A percentile compares a stretch with the other conserved stretches of the same genome.
These are phyloP conservation scores for Pseudogymnoascus sp. DNA, from an alignment of 2,329 filamentous ascomycete genomes.

Conservation along the genomic window DNA sequence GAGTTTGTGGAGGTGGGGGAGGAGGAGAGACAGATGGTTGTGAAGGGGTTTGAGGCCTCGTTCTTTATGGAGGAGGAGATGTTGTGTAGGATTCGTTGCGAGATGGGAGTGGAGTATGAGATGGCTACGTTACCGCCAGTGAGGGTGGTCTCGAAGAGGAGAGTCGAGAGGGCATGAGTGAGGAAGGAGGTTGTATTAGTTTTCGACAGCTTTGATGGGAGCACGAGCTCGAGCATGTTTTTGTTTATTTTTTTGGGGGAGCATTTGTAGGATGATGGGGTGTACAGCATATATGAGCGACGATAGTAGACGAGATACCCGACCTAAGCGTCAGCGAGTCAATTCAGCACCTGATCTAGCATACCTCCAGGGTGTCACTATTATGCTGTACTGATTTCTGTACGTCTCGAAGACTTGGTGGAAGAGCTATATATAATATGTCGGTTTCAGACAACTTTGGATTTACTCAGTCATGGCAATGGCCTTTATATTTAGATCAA, in stretches of 20 bases:
- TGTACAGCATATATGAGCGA: conserved; percentile 3
- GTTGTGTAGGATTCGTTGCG: conserved; percentile 19
- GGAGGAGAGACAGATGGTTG: conserved; percentile 19
- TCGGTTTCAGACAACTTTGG: not conserved
- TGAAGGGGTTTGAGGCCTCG: conserved; percentile 24
- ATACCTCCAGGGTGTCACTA: not conserved
- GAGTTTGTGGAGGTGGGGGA: conserved; percentile 17
- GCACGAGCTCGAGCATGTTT: not conserved
- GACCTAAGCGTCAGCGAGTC: conserved; percentile 1
- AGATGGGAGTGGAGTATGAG: conserved; percentile 19
- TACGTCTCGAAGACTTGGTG: not conserved
- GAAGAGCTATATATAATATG: not conserved
- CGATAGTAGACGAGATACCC: conserved; percentile 4
- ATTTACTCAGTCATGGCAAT: not conserved
- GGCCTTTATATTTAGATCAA: not conserved
- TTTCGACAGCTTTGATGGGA: too few relatives aligned
- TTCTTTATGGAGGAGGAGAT: conserved; percentile 22
- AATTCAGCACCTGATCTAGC: conserved; percentile 1
- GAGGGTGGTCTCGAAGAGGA: conserved; percentile 18
- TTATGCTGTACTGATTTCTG: not conserved
- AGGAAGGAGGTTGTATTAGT: not conserved
- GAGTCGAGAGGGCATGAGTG: not conserved
- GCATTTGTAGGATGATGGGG: not conserved
- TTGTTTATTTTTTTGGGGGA: not conserved
- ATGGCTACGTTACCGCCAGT: conserved; percentile 20